Base-by-base conservation (phyloP, 1,284 basidiomycete genomes). In the Marasmius sp. region DNA sequence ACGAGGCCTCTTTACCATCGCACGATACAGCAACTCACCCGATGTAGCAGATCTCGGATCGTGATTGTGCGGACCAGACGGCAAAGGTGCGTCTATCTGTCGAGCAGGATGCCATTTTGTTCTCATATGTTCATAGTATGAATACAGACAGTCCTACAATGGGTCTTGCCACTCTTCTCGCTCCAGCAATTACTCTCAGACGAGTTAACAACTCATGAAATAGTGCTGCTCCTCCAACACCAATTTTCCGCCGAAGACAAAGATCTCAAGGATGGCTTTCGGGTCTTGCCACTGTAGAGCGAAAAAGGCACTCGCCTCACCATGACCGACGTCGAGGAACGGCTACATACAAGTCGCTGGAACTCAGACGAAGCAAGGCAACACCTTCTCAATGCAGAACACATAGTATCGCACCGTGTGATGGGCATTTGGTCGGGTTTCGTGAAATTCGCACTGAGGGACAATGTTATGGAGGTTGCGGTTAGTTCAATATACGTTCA, bases 71-170 rank as follows among this genome's bases (percentile, higher is more conserved):
- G 33, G 18, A 6, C 5, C 33, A 53, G 8, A 53, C 33, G 16
- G 22, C 33, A n/a, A 53, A 37, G 51, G 51, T 53, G 16, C 27
- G 51, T 10, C 9, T 9, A 18, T 10, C 20, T 49, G 8, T 8
- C 47, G 9, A 9, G 9, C 20, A n/a, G 8, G 14, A 8, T 49
- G 9, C 20, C 22, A 14, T 6, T 52, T 6, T 34, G 22, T 48
- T n/a, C 9, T 8, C n/a, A 48, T 48, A 16, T 48, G n/a, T 8
- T 16, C 20, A 39, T 34, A 20, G 50, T 5, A 18, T 3, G 8
- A 37, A 18, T 37, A 20, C 52, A 77, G 75, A 57, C 67, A 48
- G 65, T 73, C 12, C 57, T 75, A 34, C 69, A 73, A 65, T 14
- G 66, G 62, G 10, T 60, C 70, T 64, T 11, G 36, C 73, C 11